A percentile compares a stretch with the other conserved stretches of the same genome.
phyloP scores from a whole-genome alignment of 2,329 filamentous ascomycete genomes.

The Fusarium sp. region DNA sequence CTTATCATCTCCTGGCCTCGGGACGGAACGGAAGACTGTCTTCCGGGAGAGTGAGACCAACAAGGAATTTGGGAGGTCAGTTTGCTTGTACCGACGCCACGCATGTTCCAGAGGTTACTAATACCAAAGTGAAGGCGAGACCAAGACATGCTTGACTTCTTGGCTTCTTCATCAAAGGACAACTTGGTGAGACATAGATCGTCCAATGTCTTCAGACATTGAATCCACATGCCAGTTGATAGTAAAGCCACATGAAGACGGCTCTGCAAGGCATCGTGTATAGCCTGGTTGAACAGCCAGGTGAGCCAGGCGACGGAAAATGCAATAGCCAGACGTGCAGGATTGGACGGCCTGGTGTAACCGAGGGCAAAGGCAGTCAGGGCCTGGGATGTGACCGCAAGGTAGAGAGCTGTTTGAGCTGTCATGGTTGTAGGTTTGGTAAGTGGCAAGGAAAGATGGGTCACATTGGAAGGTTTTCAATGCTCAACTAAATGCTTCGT shows the following conservation, averaged over 20 bases:
- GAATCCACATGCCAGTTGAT: conserved; percentile 37
- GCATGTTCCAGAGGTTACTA: conserved; percentile 33
- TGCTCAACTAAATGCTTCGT: neutral
- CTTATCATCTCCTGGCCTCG: conserved; percentile 5
- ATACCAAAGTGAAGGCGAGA: conserved; percentile 11
- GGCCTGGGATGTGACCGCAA: conserved; percentile 17
- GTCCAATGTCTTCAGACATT: conserved; percentile 29
- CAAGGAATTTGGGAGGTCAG: conserved; percentile 12
- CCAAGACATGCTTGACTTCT: neutral
- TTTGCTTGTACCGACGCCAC: conserved; percentile 21
- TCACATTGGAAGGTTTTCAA: neutral
- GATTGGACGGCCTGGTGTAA: conserved; percentile 5
- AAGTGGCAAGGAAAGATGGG: neutral
- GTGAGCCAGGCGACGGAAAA: conserved; percentile 6
- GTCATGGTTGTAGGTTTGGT: conserved; percentile 8
- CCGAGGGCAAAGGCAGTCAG: conserved; percentile 17
- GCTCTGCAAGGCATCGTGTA: conserved; percentile 11
- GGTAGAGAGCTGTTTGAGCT: neutral
- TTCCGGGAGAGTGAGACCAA: conserved; percentile 4
- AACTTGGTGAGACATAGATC: conserved; percentile 27
- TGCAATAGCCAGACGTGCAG: neutral
- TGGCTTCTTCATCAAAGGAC: neutral
- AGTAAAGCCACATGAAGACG: conserved; percentile 33
- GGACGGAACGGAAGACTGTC: conserved; percentile 9
- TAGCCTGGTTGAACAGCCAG: conserved; percentile 22